Evolutionary conservation across 768 basidiomycete species (phyloP), one percentile per base, ranked within the genome.

Genomic region (Megacollybia marginata): DNA sequence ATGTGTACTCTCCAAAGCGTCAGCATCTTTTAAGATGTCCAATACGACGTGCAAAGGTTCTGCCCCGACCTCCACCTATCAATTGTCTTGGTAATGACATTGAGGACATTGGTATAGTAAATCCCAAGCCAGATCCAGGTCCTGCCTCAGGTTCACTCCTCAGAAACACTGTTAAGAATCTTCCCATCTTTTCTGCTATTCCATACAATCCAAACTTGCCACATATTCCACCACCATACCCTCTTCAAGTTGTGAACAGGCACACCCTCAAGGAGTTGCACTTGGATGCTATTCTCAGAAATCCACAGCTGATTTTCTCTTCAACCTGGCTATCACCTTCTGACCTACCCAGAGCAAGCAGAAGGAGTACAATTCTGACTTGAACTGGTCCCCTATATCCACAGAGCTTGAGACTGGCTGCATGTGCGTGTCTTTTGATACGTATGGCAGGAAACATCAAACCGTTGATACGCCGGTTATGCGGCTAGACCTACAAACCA

Each of bases 291-390:
- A 92, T 95, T 57, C 74, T 95, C 50, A 80, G 88, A 44, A 92
- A 92, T 64, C 89, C 91, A 19, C 91, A 93, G 62, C 83, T 95
- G 52, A 94, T 66, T 74, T 94, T 52, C 78, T 94, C 56, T 93
- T 94, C 55, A 92, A 95, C 54, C 76, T 88, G 15, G 83, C 83
- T 13, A 70, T 92, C 12, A 88, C 91, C 63, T 91, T 91, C 65
- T 78, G 86, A 40, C 87, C 88, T 10, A 83, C 83, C 1, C 75
- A 78, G n/a, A 80, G 80, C 54, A 79, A 83, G 36, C 79, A 83
- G 50, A 92, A 92, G 62, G 70, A 69, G 63, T 80, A 83, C 45
- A 71, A 80, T 34, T 75, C 83, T 0, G 89, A 92, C 55, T 80
- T 77, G 52, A 96, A 95, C 62, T 97, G 93, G 93, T 70, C 71